Evolutionary conservation across 345 rosid species (phyloP), one percentile per base, ranked within the genome.

Genomic region (Fremontodendron californicum): DNA sequence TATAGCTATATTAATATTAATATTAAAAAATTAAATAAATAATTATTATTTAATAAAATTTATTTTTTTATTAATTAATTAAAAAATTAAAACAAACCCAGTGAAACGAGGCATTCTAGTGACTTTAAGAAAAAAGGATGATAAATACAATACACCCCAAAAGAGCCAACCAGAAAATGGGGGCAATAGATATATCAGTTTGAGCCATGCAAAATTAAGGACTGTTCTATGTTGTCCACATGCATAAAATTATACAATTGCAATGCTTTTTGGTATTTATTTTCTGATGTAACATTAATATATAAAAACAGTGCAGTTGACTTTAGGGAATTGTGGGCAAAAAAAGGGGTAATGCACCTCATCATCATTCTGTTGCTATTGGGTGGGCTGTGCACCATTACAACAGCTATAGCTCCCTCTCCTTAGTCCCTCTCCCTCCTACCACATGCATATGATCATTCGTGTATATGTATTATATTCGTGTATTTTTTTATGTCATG

Each of bases 311-410:
- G 63, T 31, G 7, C 33, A 82, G 87, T 87, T 88, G 91, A 88
- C 90, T 82, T 80, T 35, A 16, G 40, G 79, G 5, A 13, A 18
- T 48, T 73, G 85, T 75, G 81, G 84, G 69, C 43, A 40, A 73
- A 55, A 27, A 7, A 6, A 58, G 42, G 48, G 48, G 40, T 71
- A 79, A 74, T 81, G 89, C 83, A 80, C 67, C 63, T 81, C 84
- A 74, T 84, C 81, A 83, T 84, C 83, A 82, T 82, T 78, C 76
- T 80, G 81, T 72, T 84, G 87, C 80, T 63, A 64, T 52, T 82
- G 81, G 80, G 90, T 84, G 87, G 84, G 83, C 72, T 76, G 19
- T 60, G 35, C 35, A 33, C 35, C 35, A 33, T 33, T 33, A 33
- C 35, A 33, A 3, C 35, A 33, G 35, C 35, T 33, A 33, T 21